A percentile compares a stretch with the other conserved stretches of the same genome.
Evolutionary conservation across 2,329 filamentous ascomycete species (phyloP).

Genomic region (Sarocladiaceae sp.): DNA sequence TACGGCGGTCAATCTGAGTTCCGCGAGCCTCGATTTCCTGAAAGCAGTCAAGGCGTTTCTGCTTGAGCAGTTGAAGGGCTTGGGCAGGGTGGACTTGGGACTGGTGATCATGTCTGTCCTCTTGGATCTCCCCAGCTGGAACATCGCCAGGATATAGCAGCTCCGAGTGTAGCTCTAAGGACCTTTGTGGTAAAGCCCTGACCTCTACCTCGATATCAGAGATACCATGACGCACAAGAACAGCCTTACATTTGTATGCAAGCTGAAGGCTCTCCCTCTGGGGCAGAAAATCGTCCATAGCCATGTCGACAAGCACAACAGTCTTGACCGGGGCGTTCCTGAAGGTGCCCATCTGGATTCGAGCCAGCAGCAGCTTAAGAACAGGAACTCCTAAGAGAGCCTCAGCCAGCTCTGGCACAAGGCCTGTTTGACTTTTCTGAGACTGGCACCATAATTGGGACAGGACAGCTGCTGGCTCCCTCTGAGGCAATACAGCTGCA

Average conservation of each 20-base stretch:
- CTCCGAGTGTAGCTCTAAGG: too few species aligned
- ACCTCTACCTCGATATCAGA: conserved; percentile 2
- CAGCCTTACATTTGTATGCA: background rate
- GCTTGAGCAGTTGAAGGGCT: too few species aligned
- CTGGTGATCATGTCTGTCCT: too few species aligned
- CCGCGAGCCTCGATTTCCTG: too few species aligned
- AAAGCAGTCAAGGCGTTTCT: too few species aligned
- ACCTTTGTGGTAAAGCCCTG: background rate
- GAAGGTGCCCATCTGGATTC: background rate
- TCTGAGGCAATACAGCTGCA: too few species aligned
- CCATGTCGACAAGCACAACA: background rate
- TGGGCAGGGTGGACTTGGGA: too few species aligned
- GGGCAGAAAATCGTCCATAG: background rate
- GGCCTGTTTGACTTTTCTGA: background rate
- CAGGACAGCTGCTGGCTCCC: too few species aligned
- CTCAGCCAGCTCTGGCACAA: background rate
- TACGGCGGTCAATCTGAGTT: background rate
- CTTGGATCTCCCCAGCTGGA: conserved; percentile 4
- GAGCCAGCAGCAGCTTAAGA: background rate
- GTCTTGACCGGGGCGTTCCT: background rate
- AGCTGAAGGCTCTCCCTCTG: background rate
- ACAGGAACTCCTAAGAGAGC: background rate
- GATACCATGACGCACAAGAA: background rate
- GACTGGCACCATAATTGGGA: background rate
- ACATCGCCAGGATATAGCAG: too few species aligned